A percentile compares a stretch with the other conserved stretches of the same genome.
Evolutionary conservation across 352 stramenopile genomes (phyloP).

Genomic region (Phytophthora syringae): DNA sequence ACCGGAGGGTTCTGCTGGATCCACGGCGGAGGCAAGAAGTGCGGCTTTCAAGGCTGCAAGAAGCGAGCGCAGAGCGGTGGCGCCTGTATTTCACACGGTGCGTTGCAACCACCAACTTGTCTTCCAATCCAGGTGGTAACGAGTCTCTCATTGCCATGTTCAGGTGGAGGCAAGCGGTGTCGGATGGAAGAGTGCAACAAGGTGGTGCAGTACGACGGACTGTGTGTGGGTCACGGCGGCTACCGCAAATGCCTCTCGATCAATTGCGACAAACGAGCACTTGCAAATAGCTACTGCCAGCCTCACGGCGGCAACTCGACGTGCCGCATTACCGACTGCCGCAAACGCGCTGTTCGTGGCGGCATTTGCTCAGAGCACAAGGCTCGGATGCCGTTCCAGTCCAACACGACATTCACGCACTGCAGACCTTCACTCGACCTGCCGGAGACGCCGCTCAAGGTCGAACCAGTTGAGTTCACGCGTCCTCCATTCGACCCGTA

Average conservation of each 20-base stretch:
- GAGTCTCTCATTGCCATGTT: conserved; percentile 1
- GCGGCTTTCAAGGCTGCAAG: conserved; percentile 49
- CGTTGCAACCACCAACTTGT: background rate
- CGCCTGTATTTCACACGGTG: conserved; percentile 60
- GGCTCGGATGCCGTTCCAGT: background rate
- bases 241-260: conserved; percentile 58
- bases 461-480: conserved; percentile 14
- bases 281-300: conserved; percentile 56
- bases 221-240: conserved; percentile 62
- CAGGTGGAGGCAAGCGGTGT: conserved; percentile 60
- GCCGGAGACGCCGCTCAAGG: conserved; percentile 17
- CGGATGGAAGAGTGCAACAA: conserved; percentile 62
- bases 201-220: conserved; percentile 67
- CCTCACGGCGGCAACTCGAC: conserved; percentile 52
- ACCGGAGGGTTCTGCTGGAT: conserved; percentile 54
- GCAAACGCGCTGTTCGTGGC: conserved; percentile 46
- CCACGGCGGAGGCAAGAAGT: conserved; percentile 71
- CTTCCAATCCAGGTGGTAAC: conserved; percentile 3
- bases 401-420: background rate
- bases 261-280: conserved; percentile 52
- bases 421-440: conserved; percentile 26
- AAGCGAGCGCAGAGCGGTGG: conserved; percentile 65
- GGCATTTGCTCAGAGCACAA: conserved; percentile 49
- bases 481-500: conserved; percentile 3
- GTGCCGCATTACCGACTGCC: conserved; percentile 36